phyloP scores from a whole-genome alignment of 768 basidiomycete genomes.

The Cystofilobasidium bisporidii region DNA sequence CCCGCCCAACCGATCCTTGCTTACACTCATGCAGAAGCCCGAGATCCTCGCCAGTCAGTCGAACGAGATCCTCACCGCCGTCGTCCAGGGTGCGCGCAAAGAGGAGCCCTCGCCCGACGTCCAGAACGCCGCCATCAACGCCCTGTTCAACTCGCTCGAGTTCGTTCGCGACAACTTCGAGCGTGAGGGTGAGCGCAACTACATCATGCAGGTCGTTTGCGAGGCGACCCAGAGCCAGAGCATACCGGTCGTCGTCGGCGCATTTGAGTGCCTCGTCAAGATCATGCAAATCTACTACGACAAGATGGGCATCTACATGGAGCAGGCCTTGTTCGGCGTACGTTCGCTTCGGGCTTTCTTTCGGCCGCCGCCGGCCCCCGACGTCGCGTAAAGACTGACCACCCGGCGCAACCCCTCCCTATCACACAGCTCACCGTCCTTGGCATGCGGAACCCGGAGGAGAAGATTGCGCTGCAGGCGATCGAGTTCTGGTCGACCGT shows the following conservation, averaged over 20 bases:
- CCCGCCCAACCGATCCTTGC: too few species aligned
- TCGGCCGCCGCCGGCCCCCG: too few species aligned
- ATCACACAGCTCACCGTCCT: conserved; percentile 71
- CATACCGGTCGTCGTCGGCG: conserved; percentile 79
- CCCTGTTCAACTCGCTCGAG: conserved; percentile 87
- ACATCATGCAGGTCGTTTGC: conserved; percentile 99
- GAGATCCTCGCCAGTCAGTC: conserved; percentile 78
- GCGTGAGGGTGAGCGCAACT: conserved; percentile 97
- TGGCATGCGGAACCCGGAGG: conserved; percentile 91
- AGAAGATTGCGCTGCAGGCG: conserved; percentile 85
- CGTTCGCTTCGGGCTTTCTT: conserved; percentile 36
- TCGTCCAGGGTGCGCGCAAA: conserved; percentile 94
- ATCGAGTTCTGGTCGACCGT: conserved; percentile 99
- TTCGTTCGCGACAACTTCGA: conserved; percentile 98
- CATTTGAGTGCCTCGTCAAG: conserved; percentile 88
- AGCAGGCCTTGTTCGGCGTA: conserved; percentile 93
- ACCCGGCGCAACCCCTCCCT: too few species aligned
- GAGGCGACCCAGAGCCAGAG: conserved; percentile 84
- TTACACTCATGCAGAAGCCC: conserved; percentile 56
- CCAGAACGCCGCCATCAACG: conserved; percentile 83
- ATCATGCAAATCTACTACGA: conserved; percentile 99
- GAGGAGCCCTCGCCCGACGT: conserved; percentile 87
- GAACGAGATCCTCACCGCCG: conserved; percentile 95
- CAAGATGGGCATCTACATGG: conserved; percentile 99
- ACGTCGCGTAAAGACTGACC: too few species aligned